Evolutionary conservation across 2,329 filamentous ascomycete genomes (phyloP), one percentile per base, ranked within the genome.

Genomic region (Stagonosporopsis tanaceti): DNA sequence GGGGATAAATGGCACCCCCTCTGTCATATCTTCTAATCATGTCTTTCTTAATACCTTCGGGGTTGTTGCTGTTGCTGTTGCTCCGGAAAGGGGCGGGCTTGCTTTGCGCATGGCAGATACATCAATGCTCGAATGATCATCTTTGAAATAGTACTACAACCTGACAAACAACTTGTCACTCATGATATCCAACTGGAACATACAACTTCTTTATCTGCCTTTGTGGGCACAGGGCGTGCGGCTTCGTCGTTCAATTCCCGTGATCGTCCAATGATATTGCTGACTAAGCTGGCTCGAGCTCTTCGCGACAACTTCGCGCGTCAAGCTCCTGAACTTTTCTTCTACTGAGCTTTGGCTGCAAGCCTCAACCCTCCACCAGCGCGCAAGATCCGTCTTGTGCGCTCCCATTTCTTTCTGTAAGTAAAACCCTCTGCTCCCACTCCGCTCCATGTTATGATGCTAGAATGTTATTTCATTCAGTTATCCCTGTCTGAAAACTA

Each of bases 401-500:
- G 15, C 34, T 2, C 14, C 8, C 17, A 7, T 38, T 3, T 17
- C 8, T 3, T 27, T 27, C 3, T 2, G 46, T 50, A 50, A 50
- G 52, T 45, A 27, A 3, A 4, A 24, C 4, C 24, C 22, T 8
- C 20, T 27, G 9, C 11, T 6, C 20, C 9, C 11, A 4, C 3
- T 12, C 14, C 12, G 14, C 35, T 14, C 6, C 27, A 4, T 48
- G 24, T 35, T 28, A 57, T 57, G 54, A 57, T 57, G 54, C 32
- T 50, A 44, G 50, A 47, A 57, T 53, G 47, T 52, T 20, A 34
- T 40, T 50, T 50, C 39, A 53, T 51, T 47, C 54, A 53, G 54
- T 57, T 57, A 57, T 57, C 54, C 54, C 54, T 57, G 54, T 47
- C 54, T 57, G 48, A 57, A 53, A 47, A 39, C 39, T 35, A 44